These are phyloP conservation scores for Rubroshorea leprosula DNA, from an alignment of 345 rosid species.

Conservation along the genomic window DNA sequence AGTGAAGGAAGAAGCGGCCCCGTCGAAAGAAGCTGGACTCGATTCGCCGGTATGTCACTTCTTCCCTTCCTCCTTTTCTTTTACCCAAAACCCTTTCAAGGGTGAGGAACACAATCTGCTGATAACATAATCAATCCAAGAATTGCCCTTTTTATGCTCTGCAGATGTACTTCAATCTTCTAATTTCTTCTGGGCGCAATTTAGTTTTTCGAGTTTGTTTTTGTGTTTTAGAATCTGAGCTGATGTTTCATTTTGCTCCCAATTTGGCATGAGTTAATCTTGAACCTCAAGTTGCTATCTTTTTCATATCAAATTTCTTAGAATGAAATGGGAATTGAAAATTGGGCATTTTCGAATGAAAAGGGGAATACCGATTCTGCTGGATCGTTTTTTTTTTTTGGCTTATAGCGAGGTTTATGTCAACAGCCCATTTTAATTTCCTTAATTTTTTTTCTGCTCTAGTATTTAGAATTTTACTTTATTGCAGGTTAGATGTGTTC, in stretches of 20 bases:
- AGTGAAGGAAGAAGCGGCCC: neutral
- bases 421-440: neutral
- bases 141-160: neutral
- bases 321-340: neutral
- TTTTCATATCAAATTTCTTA: neutral
- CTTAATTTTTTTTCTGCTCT: neutral
- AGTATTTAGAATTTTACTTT: neutral
- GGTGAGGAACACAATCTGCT: neutral
- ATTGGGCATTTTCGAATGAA: constrained; percentile 9
- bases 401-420: constrained; percentile 2
- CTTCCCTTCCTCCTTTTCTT: neutral
- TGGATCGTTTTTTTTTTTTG: no score
- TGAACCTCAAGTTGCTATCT: neutral
- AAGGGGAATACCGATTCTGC: no score
- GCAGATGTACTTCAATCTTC: neutral
- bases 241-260: no score
- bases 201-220: neutral
- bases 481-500: neutral
- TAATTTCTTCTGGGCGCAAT: neutral
- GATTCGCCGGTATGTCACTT: constrained; percentile 2
- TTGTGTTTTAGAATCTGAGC: neutral
- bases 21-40: neutral
- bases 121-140: neutral
- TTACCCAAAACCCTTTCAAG: neutral
- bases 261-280: no score